Percentiles rank a stretch among this genome's conserved stretches.
phyloP scores from a whole-genome alignment of 768 basidiomycete species.

The Hericium rajendrae region DNA sequence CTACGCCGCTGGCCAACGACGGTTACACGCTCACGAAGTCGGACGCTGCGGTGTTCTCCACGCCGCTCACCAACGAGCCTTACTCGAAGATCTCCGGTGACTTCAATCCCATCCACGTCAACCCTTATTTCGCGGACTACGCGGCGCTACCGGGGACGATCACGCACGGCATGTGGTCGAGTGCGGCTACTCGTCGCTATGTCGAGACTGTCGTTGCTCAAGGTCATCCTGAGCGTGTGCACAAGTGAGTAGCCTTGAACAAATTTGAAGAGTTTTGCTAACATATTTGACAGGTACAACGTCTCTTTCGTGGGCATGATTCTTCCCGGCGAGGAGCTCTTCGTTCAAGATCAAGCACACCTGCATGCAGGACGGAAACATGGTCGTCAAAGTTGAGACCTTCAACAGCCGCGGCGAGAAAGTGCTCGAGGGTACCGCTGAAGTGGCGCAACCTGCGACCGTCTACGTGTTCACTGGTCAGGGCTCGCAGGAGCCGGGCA shows the following conservation, averaged over 20 bases:
- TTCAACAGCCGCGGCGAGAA: conserved; percentile 80
- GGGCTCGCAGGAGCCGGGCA: conserved; percentile 94
- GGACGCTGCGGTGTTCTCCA: conserved; percentile 56
- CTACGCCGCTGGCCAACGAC: conserved; percentile 69
- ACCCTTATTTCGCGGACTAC: conserved; percentile 95
- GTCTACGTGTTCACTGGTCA: conserved; percentile 98
- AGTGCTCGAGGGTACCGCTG: conserved; percentile 85
- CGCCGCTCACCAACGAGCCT: conserved; percentile 89
- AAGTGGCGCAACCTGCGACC: conserved; percentile 86
- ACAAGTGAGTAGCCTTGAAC: conserved; percentile 49
- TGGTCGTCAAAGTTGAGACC: conserved; percentile 85
- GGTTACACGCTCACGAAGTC: conserved; percentile 76
- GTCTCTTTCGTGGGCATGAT: conserved; percentile 98
- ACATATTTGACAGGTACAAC: conserved; percentile 52
- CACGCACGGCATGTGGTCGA: conserved; percentile 96
- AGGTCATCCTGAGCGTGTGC: conserved; percentile 84
- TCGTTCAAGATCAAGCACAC: conserved; percentile 84
- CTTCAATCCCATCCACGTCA: conserved; percentile 98
- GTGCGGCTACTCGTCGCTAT: conserved; percentile 86
- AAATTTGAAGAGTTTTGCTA: conserved; percentile 2
- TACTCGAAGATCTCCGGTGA: conserved; percentile 96
- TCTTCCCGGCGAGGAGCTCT: conserved; percentile 79
- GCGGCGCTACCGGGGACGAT: conserved; percentile 92
- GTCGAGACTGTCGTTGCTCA: conserved; percentile 92
- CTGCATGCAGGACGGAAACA: conserved; percentile 88